These are phyloP conservation scores for Tephrocybe sp. DNA, from an alignment of 768 basidiomycete genomes.

Conservation along the genomic window DNA sequence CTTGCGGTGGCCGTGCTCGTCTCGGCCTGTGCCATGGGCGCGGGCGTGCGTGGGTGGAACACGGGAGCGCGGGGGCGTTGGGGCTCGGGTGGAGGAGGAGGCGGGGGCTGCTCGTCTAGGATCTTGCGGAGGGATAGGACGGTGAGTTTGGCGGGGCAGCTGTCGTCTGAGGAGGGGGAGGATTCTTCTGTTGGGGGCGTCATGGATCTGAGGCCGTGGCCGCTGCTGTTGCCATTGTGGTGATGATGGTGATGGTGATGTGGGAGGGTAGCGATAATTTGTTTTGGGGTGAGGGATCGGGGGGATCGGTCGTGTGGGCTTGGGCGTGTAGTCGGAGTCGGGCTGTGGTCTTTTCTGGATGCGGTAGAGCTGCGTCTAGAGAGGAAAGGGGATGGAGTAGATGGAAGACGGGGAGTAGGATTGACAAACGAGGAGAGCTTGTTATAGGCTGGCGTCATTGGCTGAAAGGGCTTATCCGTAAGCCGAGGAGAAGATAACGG, in stretches of 20 bases:
- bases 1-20: constrained; percentile 77
- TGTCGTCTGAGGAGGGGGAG: constrained; percentile 52
- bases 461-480: constrained; percentile 37
- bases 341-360: constrained; percentile 19
- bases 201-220: constrained; percentile 35
- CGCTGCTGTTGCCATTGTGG: too few species aligned
- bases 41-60: constrained; percentile 49
- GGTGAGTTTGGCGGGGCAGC: constrained; percentile 57
- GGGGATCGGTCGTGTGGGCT: constrained; percentile 16
- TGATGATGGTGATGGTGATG: neutral
- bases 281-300: constrained; percentile 29
- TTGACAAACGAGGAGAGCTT: constrained; percentile 58
- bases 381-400: constrained; percentile 27
- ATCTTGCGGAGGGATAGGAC: constrained; percentile 69
- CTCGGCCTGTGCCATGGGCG: constrained; percentile 47
- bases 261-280: constrained; percentile 16
- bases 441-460: constrained; percentile 55
- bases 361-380: constrained; percentile 33
- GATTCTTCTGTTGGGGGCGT: constrained; percentile 62
- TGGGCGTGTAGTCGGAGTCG: constrained; percentile 5
- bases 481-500: constrained; percentile 26
- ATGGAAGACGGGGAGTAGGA: constrained; percentile 27
- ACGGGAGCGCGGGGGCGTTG: constrained; percentile 26
- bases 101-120: constrained; percentile 50
- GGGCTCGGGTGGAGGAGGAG: constrained; percentile 12